Conservation (phyloP, 495 filamentous ascomycete genomes). For the Clohesyomyces aquaticus region DNA sequence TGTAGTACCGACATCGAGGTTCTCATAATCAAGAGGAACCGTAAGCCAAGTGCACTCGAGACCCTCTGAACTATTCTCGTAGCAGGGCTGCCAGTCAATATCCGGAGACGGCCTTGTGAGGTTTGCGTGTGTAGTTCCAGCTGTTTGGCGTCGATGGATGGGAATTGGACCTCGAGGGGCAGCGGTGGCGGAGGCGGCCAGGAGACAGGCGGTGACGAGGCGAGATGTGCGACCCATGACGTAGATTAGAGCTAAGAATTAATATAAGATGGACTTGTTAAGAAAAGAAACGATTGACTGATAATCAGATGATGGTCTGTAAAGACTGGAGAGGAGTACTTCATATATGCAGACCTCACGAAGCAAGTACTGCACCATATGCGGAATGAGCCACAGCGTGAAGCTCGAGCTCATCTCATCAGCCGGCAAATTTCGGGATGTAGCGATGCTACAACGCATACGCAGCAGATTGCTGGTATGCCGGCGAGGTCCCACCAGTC, state of each 20-base stretch:
- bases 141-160: conserved; percentile 1
- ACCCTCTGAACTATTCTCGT: background rate
- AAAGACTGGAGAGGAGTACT: background rate
- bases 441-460: background rate
- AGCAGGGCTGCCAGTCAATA: conserved; percentile 5
- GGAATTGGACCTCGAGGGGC: background rate
- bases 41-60: conserved; percentile 9
- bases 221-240: background rate
- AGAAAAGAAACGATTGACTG: background rate
- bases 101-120: conserved; percentile 4
- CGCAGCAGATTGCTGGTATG: background rate
- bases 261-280: background rate
- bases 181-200: conserved; percentile 4
- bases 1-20: conserved; percentile 1
- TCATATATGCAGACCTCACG: background rate
- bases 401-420: background rate
- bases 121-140: background rate
- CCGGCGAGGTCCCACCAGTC: background rate
- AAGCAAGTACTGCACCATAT: background rate
- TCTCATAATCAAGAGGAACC: conserved; percentile 17
- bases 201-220: background rate
- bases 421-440: background rate
- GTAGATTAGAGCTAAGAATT: background rate
- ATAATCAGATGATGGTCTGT: background rate
- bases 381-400: background rate